Evolutionary conservation across 805 yeast genomes (phyloP), one percentile per base, ranked within the genome.

Genomic region (Lachancea nothofagi): DNA sequence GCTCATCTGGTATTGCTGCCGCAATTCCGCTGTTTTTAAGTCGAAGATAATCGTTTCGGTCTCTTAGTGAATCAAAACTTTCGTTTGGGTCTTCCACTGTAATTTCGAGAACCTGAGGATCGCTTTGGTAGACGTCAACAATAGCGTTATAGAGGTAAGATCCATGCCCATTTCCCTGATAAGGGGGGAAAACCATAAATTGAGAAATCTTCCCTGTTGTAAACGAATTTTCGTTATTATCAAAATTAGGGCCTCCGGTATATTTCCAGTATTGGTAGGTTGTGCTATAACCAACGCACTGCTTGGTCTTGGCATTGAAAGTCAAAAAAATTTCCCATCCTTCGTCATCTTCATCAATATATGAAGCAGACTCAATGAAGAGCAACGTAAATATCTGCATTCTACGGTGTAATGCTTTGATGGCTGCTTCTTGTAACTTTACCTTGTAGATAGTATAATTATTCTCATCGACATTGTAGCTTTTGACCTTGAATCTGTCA

Each of bases 1-100:
- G 50, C 31, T 49, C 37, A 41, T 52, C 29, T 49, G 53, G 45
- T 41, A 67, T 41, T n/a, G 60, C 51, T 7, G 55, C 44, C 21
- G 70, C 53, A 33, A 65, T 51, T 0, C 65, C 61, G 1, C 44
- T 44, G 19, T 59, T 51, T 26, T 61, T 58, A 23, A 81, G 57
- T 49, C 80, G 64, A 42, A 65, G 61, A 48, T 87, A 66, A 54
- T 93, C 97, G 46, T 79, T 73, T 23, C 90, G 67, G 57, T 93
- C 97, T 43, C 98, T 72, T 49, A 93, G 66, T 54, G 85, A 94
- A 55, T 93, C 98, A 63, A 93, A 90, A 25, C 78, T 77, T 56
- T 88, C 96, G 54, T 83, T 84, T 2, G 97, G 97, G 58, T 93
- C 98, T 58, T 93, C 97, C 3, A 93, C 87, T 0, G 90, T 86